Conservation (phyloP, 2,329 filamentous ascomycete genomes). For the Karstenula rhodostoma region DNA sequence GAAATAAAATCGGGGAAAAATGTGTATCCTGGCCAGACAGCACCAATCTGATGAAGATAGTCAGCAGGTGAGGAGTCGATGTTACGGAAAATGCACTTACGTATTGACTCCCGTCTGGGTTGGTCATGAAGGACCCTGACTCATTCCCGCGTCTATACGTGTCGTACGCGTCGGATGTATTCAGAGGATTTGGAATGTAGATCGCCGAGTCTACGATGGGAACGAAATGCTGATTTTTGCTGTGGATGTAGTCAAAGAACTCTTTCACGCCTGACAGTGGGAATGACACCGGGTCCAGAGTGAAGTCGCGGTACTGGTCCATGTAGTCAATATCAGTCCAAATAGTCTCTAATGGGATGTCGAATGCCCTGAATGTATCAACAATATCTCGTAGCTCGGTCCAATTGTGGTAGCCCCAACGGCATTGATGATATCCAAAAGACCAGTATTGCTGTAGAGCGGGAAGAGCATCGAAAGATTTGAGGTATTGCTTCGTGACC, state of each 20-base stretch:
- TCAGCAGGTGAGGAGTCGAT: not conserved
- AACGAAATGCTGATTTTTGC: slow-evolving; percentile 64
- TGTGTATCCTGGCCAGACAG: slow-evolving; percentile 67
- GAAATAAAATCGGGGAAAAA: slow-evolving; percentile 70
- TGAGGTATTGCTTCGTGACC: slow-evolving; percentile 75
- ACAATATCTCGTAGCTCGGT: slow-evolving; percentile 67
- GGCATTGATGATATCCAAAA: slow-evolving; percentile 83
- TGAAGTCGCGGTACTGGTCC: slow-evolving; percentile 63
- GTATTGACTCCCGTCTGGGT: slow-evolving; percentile 63
- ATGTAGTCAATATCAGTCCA: slow-evolving; percentile 57
- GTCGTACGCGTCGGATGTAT: slow-evolving; percentile 66
- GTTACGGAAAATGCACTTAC: not conserved
- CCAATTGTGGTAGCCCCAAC: slow-evolving; percentile 84
- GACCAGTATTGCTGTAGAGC: slow-evolving; percentile 82
- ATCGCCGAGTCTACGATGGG: slow-evolving; percentile 71
- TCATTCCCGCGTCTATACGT: slow-evolving; percentile 61
- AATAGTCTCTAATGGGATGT: slow-evolving; percentile 62
- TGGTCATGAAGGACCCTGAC: slow-evolving; percentile 60
- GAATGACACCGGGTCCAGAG: slow-evolving; percentile 63
- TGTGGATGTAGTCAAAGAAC: slow-evolving; percentile 63
- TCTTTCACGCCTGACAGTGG: slow-evolving; percentile 57
- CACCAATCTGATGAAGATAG: slow-evolving; percentile 51
- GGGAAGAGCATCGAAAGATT: slow-evolving; percentile 72
- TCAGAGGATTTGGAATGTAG: slow-evolving; percentile 76
- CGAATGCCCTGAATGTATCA: slow-evolving; percentile 61